Conservation (phyloP, 2,329 filamentous ascomycete genomes). For the Penicillium sp. region DNA sequence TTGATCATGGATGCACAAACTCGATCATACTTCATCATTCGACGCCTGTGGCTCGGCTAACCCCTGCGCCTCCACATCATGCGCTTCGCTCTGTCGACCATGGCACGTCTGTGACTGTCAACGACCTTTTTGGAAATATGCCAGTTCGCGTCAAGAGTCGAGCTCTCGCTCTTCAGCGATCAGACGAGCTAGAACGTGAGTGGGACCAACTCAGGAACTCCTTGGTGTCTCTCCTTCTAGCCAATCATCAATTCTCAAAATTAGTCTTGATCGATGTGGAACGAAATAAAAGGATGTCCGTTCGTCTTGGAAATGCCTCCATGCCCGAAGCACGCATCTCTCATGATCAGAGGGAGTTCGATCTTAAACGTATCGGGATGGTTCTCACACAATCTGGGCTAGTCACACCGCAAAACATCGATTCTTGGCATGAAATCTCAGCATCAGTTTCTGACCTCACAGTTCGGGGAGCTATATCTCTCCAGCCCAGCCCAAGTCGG, state of each 20-base stretch:
- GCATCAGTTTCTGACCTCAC: conserved; percentile 55
- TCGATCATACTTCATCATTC: conserved; percentile 63
- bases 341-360: conserved; percentile 9
- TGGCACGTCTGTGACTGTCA: conserved; percentile 67
- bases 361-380: conserved; percentile 35
- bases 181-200: conserved; percentile 50
- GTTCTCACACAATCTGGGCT: conserved; percentile 60
- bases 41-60: conserved; percentile 54
- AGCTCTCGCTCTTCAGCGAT: conserved; percentile 45
- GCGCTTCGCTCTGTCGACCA: conserved; percentile 49
- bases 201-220: conserved; percentile 56
- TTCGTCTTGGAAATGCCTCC: conserved; percentile 15
- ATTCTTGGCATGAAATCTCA: conserved; percentile 61
- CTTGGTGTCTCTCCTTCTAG: conserved; percentile 58
- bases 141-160: conserved; percentile 82
- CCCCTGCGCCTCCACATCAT: conserved; percentile 53
- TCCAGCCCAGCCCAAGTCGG: conserved; percentile 61
- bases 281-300: conserved; percentile 30
- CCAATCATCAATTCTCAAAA: conserved; percentile 53
- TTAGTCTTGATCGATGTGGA: conserved; percentile 52
- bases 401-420: conserved; percentile 44
- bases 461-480: conserved; percentile 63
- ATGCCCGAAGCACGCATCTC: not conserved
- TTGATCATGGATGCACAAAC: conserved; percentile 43
- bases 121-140: conserved; percentile 80